Percentiles rank a stretch among this genome's conserved stretches.
phyloP scores from a whole-genome alignment of 768 basidiomycete genomes.

The Pleurotus sapidus region DNA sequence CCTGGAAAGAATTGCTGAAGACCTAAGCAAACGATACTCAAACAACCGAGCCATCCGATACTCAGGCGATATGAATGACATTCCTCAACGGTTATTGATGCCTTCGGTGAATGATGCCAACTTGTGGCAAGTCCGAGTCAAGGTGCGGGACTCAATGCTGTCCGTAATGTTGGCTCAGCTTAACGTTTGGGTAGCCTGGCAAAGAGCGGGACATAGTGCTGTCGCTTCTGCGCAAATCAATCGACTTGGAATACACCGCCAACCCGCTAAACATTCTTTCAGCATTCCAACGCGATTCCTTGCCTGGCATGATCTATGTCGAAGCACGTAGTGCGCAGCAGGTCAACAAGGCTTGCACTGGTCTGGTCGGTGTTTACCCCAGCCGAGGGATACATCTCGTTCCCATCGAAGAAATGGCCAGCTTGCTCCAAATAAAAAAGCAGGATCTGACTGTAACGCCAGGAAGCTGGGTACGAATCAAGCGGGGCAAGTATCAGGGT shows the following conservation, averaged over 20 bases:
- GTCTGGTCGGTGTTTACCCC: constrained; percentile 90
- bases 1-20: constrained; percentile 80
- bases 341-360: constrained; percentile 81
- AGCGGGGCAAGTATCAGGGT: constrained; percentile 89
- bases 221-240: constrained; percentile 91
- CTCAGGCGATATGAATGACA: constrained; percentile 88
- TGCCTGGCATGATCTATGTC: constrained; percentile 95
- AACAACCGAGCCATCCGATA: constrained; percentile 63
- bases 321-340: constrained; percentile 88
- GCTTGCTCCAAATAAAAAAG: constrained; percentile 92
- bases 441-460: constrained; percentile 81
- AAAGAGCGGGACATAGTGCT: constrained; percentile 92
- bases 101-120: constrained; percentile 95
- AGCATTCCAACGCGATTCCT: constrained; percentile 93
- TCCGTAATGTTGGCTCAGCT: neutral
- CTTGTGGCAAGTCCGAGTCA: constrained; percentile 93
- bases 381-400: constrained; percentile 81
- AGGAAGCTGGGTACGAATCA: constrained; percentile 94
- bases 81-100: constrained; percentile 93
- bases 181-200: constrained; percentile 56
- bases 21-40: constrained; percentile 75
- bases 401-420: constrained; percentile 98
- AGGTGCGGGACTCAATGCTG: constrained; percentile 47
- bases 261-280: constrained; percentile 85
- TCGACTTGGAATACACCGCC: constrained; percentile 77